Evolutionary conservation across 441 rosid genomes (phyloP), one percentile per base, ranked within the genome.

Genomic region (Metrosideros polymorpha): DNA sequence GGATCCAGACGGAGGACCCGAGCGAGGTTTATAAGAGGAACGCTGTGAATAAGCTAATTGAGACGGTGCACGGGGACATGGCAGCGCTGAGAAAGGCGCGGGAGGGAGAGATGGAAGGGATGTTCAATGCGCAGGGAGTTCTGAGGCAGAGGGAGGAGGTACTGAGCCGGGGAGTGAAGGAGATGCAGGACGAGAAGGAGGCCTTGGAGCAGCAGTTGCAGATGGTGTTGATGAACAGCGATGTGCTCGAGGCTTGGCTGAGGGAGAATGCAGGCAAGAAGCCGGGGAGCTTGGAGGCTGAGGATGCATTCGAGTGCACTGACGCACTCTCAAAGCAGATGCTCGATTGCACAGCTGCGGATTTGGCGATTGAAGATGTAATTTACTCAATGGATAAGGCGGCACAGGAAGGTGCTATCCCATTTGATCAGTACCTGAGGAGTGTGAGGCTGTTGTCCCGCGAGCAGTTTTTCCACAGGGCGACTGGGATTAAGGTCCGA

Each of bases 401-500:
- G 0, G 92, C 92, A 66, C 99, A 97, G 89, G 99, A 95, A 49
- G 96, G 97, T 29, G 91, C 91, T 3, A 88, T 97, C 52, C 95
- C 98, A 0, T 95, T 96, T 87, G 99, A 95, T 92, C 96, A 91
- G 89, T 97, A 97, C 82, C 89, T 97, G 94, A 94, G 97, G 94
- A 95, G 90, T 88, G 95, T 97, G 71, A 95, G 99, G 91, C 85
- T 93, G 89, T 87, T 96, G 93, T 95, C 99, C 0, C 93, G 99
- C 27, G 98, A 98, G 82, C 99, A 98, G 93, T 98, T 98, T 89
- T 96, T 98, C 75, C 97, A 95, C 57, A 86, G 97, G 77, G 99
- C 99, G n/a, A 94, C 95, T 0, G 97, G 92, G 10, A 90, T 94
- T 0, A 98, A 98, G 91, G 95, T 96, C 85, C 91, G 98, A 89